phyloP scores from a whole-genome alignment of 768 basidiomycete species.

The Suillus luteus region DNA sequence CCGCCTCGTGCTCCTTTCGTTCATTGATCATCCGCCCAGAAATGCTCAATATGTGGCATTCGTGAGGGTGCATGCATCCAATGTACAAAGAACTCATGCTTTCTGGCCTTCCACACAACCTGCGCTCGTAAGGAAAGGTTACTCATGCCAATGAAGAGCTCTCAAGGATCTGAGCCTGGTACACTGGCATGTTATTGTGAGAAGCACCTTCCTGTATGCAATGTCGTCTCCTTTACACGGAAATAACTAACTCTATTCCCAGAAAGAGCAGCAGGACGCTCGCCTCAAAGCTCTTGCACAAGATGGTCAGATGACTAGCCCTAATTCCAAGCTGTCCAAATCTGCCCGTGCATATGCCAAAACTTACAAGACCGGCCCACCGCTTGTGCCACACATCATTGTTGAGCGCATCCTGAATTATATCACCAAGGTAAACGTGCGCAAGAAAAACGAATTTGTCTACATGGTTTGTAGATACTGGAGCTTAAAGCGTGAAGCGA shows the following conservation, averaged over 20 bases:
- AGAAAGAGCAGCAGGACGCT: slow-evolving; percentile 72
- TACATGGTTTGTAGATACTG: slow-evolving; percentile 86
- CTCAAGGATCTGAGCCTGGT: slow-evolving; percentile 71
- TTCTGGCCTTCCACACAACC: slow-evolving; percentile 91
- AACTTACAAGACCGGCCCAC: slow-evolving; percentile 89
- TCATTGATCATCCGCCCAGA: slow-evolving; percentile 35
- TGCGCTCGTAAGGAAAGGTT: slow-evolving; percentile 89
- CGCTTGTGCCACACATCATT: slow-evolving; percentile 85
- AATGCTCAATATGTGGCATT: slow-evolving; percentile 65
- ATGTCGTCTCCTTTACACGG: neutral
- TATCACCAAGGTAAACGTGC: slow-evolving; percentile 63
- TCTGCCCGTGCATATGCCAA: slow-evolving; percentile 90
- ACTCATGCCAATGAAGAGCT: slow-evolving; percentile 84
- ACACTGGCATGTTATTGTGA: slow-evolving; percentile 84
- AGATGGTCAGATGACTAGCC: slow-evolving; percentile 40
- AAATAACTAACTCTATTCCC: slow-evolving; percentile 2
- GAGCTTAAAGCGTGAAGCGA: slow-evolving; percentile 94
- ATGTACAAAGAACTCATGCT: slow-evolving; percentile 88
- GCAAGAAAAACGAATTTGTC: slow-evolving; percentile 79
- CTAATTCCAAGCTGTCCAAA: slow-evolving; percentile 58
- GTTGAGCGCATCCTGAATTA: slow-evolving; percentile 80
- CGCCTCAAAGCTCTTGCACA: slow-evolving; percentile 57
- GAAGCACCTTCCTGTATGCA: slow-evolving; percentile 83
- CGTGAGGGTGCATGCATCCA: slow-evolving; percentile 90
- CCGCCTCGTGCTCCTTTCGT: neutral